Base-by-base conservation (phyloP, 2,329 filamentous ascomycete species). In the Colletotrichum coccodes region DNA sequence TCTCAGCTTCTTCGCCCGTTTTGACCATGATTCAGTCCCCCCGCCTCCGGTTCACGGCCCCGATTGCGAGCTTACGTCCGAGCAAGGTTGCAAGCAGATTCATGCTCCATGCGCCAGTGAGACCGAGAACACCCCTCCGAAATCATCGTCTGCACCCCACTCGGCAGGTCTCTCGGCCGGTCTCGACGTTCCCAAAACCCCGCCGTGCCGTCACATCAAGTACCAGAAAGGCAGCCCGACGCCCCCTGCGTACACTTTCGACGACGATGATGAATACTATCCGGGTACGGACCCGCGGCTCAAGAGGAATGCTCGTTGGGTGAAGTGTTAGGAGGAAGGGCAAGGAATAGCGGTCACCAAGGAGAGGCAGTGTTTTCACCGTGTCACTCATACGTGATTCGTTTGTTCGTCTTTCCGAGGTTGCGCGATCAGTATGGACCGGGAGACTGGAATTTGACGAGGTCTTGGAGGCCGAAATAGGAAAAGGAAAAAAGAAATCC, bases 211-310 rank as follows among this genome's bases (percentile, higher is more conserved):
- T n/a, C 30, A 32, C 14, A 14, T 11, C n/a, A 49, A 49, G 21
- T 36, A 14, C 34, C 23, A 40, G 12, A 23, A 6, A 28, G 34
- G 23, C n/a, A 47, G 26, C 59, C 59, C 59, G 28, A 68, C 65
- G 7, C 65, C 60, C n/a, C 36, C 53, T 3, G 52, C 65, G 2
- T 34, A 68, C 40, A 64, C 60, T 0, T 68, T 68, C 18, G 32
- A 50, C 30, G 65, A 68, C 18, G 65, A 68, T 40, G 65, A 64
- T 46, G 46, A 59, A 4, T 68, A 58, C 40, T 68, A 64, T 21
- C 65, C 65, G 2, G 61, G 53, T 11, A 30, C 53, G 11, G 60
- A 64, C 3, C 46, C 47, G 6, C 32, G 32, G 2, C 26, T 64
- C 28, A 32, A 40, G 21, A 30, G n/a, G 11, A 56, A n/a, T 6